A percentile compares a stretch with the other conserved stretches of the same genome.
phyloP scores from a whole-genome alignment of 495 filamentous ascomycete genomes.

The Neurospora sp. region DNA sequence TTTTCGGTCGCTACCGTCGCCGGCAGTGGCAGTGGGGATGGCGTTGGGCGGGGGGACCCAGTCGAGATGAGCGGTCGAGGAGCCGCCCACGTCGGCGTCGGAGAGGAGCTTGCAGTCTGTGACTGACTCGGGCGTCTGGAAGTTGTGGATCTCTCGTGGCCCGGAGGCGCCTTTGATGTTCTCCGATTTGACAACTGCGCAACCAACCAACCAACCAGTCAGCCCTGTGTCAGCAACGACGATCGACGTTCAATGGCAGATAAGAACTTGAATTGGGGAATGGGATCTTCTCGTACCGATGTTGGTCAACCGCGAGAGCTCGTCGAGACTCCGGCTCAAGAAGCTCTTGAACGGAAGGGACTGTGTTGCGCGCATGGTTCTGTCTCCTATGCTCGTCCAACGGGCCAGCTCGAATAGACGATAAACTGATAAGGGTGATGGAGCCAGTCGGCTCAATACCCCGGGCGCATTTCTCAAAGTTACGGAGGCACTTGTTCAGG shows the following conservation, averaged over 20 bases:
- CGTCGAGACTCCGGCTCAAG: slow-evolving; percentile 34
- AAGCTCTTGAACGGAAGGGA: slow-evolving; percentile 32
- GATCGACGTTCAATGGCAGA: neutral
- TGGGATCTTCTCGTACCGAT: slow-evolving; percentile 23
- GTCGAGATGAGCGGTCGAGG: slow-evolving; percentile 62
- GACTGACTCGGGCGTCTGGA: slow-evolving; percentile 54
- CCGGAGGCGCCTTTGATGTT: slow-evolving; percentile 44
- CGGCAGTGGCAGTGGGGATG: slow-evolving; percentile 40
- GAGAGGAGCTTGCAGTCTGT: slow-evolving; percentile 71
- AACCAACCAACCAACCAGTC: neutral
- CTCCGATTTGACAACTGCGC: slow-evolving; percentile 36
- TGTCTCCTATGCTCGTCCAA: neutral
- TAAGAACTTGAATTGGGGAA: neutral
- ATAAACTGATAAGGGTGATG: neutral
- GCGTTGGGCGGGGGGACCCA: slow-evolving; percentile 49
- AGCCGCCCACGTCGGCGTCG: slow-evolving; percentile 79
- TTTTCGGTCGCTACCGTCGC: slow-evolving; percentile 7
- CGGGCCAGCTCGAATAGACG: neutral
- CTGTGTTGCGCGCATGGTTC: slow-evolving; percentile 32
- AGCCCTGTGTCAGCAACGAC: neutral
- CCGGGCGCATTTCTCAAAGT: slow-evolving; percentile 3
- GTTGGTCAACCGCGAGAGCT: slow-evolving; percentile 35
- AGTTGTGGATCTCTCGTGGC: slow-evolving; percentile 50
- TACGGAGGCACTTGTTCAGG: neutral
- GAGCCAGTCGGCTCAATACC: slow-evolving; percentile 10